Conservation (phyloP, 805 yeast genomes). For the Ascoidea asiatica region DNA sequence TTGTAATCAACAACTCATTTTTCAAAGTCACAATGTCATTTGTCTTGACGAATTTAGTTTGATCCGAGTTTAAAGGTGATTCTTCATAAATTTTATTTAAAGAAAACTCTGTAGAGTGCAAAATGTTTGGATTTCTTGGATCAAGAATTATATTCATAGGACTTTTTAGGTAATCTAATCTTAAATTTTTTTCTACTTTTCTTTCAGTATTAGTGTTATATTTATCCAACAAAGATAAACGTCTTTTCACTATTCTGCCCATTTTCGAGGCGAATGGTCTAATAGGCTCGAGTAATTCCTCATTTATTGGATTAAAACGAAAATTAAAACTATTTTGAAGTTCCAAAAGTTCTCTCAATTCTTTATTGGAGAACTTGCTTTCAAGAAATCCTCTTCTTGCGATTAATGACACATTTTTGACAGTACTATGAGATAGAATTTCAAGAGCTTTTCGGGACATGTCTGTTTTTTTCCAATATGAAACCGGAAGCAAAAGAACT, state of each 20-base stretch:
- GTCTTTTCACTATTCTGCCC: conserved; percentile 48
- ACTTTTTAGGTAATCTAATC: conserved; percentile 50
- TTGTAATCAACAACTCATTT: conserved; percentile 59
- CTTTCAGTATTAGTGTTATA: conserved; percentile 16
- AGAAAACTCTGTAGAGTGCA: conserved; percentile 35
- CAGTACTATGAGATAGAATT: conserved; percentile 33
- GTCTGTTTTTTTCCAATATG: conserved; percentile 59
- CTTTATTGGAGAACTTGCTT: conserved; percentile 86
- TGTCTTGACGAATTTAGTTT: conserved; percentile 15
- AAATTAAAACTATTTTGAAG: conserved; percentile 33
- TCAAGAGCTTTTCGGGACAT: conserved; percentile 48
- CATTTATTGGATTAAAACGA: conserved; percentile 32
- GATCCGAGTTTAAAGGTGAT: conserved; percentile 8
- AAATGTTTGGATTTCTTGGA: conserved; percentile 19
- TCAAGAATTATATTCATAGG: conserved; percentile 40
- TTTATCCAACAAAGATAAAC: conserved; percentile 48
- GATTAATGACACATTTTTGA: conserved; percentile 56
- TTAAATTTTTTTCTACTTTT: conserved; percentile 33
- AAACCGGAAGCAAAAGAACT: conserved; percentile 39
- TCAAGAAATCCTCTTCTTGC: conserved; percentile 82
- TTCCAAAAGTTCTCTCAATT: conserved; percentile 71
- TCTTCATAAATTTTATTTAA: conserved; percentile 30
- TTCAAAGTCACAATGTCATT: conserved; percentile 17
- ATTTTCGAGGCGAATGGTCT: conserved; percentile 16
- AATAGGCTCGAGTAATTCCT: conserved; percentile 21